phyloP scores from a whole-genome alignment of 345 rosid species.

The Psidium friedrichsthalianum region DNA sequence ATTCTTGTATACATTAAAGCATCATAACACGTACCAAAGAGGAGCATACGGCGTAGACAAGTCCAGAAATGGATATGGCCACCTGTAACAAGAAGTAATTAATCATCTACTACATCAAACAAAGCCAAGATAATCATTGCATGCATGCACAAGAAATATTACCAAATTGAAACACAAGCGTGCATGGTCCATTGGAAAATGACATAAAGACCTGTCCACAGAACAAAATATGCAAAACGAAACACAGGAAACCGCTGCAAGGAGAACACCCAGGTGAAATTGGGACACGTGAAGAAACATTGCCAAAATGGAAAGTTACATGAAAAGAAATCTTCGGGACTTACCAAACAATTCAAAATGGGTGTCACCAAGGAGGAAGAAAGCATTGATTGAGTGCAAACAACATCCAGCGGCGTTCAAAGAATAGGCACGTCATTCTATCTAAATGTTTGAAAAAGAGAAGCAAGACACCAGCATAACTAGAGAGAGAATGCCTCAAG shows the following conservation, averaged over 20 bases:
- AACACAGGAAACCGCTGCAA: slow-evolving; percentile 79
- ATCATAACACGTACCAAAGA: slow-evolving; percentile 42
- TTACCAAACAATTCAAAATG: slow-evolving; percentile 65
- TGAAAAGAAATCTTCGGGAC: neutral
- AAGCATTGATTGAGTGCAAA: slow-evolving; percentile 75
- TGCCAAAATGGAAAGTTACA: neutral
- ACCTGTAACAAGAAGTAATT: slow-evolving; percentile 38
- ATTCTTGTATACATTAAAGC: neutral
- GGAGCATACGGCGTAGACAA: slow-evolving; percentile 63
- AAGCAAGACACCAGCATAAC: neutral
- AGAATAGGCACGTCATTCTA: neutral
- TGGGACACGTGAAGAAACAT: neutral
- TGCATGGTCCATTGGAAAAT: slow-evolving; percentile 89
- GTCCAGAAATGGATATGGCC: slow-evolving; percentile 94
- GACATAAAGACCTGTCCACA: slow-evolving; percentile 65
- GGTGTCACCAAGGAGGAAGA: slow-evolving; percentile 73
- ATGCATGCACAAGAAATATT: slow-evolving; percentile 1
- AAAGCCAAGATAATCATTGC: neutral
- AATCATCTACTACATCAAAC: neutral
- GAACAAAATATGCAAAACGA: slow-evolving; percentile 60
- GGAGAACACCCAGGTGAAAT: neutral
- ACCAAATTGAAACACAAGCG: slow-evolving; percentile 71
- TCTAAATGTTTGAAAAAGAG: neutral
- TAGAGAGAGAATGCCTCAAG: neutral
- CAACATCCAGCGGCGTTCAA: slow-evolving; percentile 47